Base-by-base conservation (phyloP, 257 asterid species). In the Euphrasia confusa region DNA sequence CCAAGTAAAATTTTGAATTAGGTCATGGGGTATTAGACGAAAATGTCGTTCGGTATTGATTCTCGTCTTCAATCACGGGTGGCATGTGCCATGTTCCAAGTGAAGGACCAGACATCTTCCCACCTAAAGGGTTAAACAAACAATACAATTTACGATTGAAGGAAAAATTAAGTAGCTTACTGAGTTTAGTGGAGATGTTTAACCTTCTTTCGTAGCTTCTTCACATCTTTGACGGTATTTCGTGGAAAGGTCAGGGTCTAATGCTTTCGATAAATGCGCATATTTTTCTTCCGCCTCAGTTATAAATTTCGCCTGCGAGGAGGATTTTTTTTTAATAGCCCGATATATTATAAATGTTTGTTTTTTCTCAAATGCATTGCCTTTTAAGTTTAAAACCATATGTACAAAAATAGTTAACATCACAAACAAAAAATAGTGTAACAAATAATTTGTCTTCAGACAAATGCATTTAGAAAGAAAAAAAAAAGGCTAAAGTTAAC, bases 201-300 rank as follows among this genome's bases (percentile, higher is more conserved):
- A 64, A 88, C 96, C 99, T 86, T 92, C 98, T 79, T 68, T 83
- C 13, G 97, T 92, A 63, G 99, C 96, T 75, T 84, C 96, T 83
- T 89, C 89, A 62, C 96, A 92, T 77, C 99, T 84, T 75, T 69
- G 81, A 70, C 72, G 86, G 78, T 83, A 84, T 64, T 68, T 80
- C 48, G 11, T 49, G 3, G 80, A 78, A 72, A 92, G 69, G 21
- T 78, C 86, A 4, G 90, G 78, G 54, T 76, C 95, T 14, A 92
- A 69, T 32, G 78, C 78, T 77, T 78, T 78, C 70, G 78, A 75
- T 58, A 83, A 71, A 14, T 45, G 65, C 8, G 69, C 82, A 60
- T 92, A 86, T 71, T 81, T 83, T 69, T 80, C 95, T 77, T 92
- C 97, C 4, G 86, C 88, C 78, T 83, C 90, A 30, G 91, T 68